Evolutionary conservation across 192 early-diverging fungal genomes (phyloP), one percentile per base, ranked within the genome.

Genomic region (Entophlyctis luteolus): DNA sequence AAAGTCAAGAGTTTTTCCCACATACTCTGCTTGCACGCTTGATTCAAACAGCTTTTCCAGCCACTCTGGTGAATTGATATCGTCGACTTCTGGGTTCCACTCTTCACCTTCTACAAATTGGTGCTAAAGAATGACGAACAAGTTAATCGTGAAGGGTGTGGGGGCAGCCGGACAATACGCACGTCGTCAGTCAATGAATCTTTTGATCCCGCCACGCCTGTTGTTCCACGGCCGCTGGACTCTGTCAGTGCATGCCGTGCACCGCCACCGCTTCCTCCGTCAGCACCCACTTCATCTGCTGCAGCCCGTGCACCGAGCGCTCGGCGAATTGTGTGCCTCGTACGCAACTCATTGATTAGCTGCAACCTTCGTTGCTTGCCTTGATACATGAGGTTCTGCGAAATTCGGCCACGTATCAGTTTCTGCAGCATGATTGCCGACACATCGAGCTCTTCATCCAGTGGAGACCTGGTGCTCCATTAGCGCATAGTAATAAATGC

Each of bases 321-420:
- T 3, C 62, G 39, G n/a, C 50, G 60, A 45, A 84, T 59, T 3
- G 70, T 79, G 38, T 81, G 75, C 23, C 80, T 71, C 10, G 75
- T 81, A 23, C 81, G 73, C 32, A 86, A 72, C 59, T 86, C 85
- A 58, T 72, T 71, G 68, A 86, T 86, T 45, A 86, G 79, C 25
- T 77, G 55, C 4, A 76, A 65, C 32, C 81, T 57, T 37, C 80
- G 71, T 47, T 86, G 72, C 55, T 84, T 84, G 10, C 75, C 81
- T 72, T 80, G 73, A 48, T 82, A 83, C 81, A 86, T 84, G 10
- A 70, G 33, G 38, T 80, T 79, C 68, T 86, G 85, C n/a, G 75
- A 75, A n/a, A 78, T 67, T 2, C 82, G 62, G 0, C 85, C 85
- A 3, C 84, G 70, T 33, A 86, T 79, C 6, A 86, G 52, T 32